These are phyloP conservation scores for Tympanopsis confertula DNA, from an alignment of 2,329 filamentous ascomycete genomes.

Conservation along the genomic window DNA sequence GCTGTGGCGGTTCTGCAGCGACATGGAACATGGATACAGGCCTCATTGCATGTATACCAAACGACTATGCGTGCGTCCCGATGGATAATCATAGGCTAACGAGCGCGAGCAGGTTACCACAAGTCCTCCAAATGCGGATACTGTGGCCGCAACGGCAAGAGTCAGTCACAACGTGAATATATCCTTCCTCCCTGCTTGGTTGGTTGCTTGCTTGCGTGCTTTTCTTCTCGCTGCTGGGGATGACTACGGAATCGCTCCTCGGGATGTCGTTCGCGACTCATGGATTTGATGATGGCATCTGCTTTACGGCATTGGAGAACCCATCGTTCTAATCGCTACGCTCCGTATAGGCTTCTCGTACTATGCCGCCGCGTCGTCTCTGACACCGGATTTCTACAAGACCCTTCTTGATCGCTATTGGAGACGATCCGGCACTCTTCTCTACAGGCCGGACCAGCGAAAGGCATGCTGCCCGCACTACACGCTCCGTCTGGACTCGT, in stretches of 20 bases:
- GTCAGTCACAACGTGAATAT: constrained; percentile 34
- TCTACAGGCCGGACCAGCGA: constrained; percentile 70
- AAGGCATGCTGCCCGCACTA: constrained; percentile 88
- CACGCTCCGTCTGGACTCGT: constrained; percentile 62
- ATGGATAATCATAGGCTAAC: constrained; percentile 5
- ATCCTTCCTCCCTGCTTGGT: constrained; percentile 11
- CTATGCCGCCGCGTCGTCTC: constrained; percentile 48
- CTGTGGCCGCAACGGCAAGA: constrained; percentile 32
- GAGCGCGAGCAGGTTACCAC: constrained; percentile 30
- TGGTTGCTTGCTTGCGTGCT: background rate
- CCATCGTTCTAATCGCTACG: constrained; percentile 8
- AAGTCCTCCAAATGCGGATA: constrained; percentile 40
- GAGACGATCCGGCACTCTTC: constrained; percentile 59
- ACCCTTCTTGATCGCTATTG: constrained; percentile 62
- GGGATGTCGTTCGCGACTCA: constrained; percentile 4
- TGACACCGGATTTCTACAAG: constrained; percentile 61
- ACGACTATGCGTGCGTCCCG: constrained; percentile 34
- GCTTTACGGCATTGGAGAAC: constrained; percentile 4
- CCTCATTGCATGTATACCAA: constrained; percentile 19
- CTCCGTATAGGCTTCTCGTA: constrained; percentile 53
- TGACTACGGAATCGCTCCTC: background rate
- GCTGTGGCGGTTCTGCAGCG: background rate
- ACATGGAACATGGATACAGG: too few relatives aligned
- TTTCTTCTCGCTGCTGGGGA: background rate
- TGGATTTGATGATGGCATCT: background rate